phyloP scores from a whole-genome alignment of 345 rosid genomes.

The Isatis tinctoria region DNA sequence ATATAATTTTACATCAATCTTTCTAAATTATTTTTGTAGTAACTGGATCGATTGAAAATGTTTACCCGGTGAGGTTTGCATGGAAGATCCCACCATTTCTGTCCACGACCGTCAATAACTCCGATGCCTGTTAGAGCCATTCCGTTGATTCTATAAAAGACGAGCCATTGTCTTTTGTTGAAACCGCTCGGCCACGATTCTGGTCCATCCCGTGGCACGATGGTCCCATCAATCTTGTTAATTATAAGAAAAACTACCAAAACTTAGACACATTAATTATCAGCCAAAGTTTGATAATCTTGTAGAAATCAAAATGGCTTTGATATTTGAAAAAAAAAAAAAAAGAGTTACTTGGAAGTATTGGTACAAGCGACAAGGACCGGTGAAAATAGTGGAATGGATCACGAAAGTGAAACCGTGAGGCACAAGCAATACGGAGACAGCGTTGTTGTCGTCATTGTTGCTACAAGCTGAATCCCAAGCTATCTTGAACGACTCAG shows the following conservation, averaged over 20 bases:
- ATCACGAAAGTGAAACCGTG: slow-evolving; percentile 60
- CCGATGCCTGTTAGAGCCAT: slow-evolving; percentile 74
- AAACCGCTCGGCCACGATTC: slow-evolving; percentile 56
- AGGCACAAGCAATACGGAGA: slow-evolving; percentile 50
- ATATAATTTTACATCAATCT: not conserved
- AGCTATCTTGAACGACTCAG: slow-evolving; percentile 76
- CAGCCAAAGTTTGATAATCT: not conserved
- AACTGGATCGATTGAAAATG: not conserved
- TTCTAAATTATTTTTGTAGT: not conserved
- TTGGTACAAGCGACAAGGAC: slow-evolving; percentile 71
- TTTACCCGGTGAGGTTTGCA: slow-evolving; percentile 93
- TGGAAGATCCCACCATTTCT: slow-evolving; percentile 98
- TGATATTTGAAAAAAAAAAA: not conserved
- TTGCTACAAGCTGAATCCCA: slow-evolving; percentile 73
- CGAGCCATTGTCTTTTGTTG: slow-evolving; percentile 86
- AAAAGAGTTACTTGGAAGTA: slow-evolving; percentile 50
- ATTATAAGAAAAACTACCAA: not conserved
- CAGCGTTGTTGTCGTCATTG: not conserved
- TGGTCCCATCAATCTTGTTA: slow-evolving; percentile 46
- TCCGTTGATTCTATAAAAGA: slow-evolving; percentile 62
- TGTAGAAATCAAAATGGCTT: not conserved
- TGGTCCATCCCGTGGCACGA: slow-evolving; percentile 67
- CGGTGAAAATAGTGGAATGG: slow-evolving; percentile 81
- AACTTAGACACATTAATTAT: not conserved
- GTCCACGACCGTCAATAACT: slow-evolving; percentile 73